A percentile compares a stretch with the other conserved stretches of the same genome.
phyloP scores from a whole-genome alignment of 2,329 filamentous ascomycete genomes.

The Arthrobotrys pseudoclavata region DNA sequence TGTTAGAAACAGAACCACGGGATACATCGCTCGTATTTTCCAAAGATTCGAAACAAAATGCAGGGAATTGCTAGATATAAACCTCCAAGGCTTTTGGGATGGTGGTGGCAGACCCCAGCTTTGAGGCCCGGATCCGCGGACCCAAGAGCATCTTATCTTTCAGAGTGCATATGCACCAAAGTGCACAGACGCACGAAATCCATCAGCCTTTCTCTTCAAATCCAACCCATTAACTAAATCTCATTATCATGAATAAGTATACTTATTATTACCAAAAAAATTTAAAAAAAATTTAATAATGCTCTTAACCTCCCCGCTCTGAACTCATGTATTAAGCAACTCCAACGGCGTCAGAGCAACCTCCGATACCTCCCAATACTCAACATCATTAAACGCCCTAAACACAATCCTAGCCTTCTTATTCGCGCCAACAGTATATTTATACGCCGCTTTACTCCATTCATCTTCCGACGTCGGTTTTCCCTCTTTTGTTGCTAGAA shows the following conservation, averaged over 20 bases:
- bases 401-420: slow-evolving; percentile 47
- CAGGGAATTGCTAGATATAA: neutral
- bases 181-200: neutral
- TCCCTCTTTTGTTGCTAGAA: slow-evolving; percentile 40
- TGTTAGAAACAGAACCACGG: too few relatives aligned
- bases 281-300: neutral
- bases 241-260: neutral
- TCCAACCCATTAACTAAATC: neutral
- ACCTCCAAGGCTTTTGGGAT: neutral
- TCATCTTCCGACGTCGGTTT: slow-evolving; percentile 36
- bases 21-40: neutral
- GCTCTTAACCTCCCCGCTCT: neutral
- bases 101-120: neutral
- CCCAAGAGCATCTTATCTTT: neutral
- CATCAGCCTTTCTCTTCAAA: neutral
- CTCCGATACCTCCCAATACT: slow-evolving; percentile 51
- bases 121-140: slow-evolving; percentile 1
- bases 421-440: slow-evolving; percentile 44
- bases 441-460: slow-evolving; percentile 48
- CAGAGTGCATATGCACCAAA: neutral
- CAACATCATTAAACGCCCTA: slow-evolving; percentile 21
- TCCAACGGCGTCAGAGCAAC: slow-evolving; percentile 29
- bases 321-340: slow-evolving; percentile 25
- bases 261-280: neutral
- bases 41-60: neutral